Evolutionary conservation across 78 protist species (phyloP), one percentile per base, ranked within the genome.

Genomic region (Trichosphaerium sp.): DNA sequence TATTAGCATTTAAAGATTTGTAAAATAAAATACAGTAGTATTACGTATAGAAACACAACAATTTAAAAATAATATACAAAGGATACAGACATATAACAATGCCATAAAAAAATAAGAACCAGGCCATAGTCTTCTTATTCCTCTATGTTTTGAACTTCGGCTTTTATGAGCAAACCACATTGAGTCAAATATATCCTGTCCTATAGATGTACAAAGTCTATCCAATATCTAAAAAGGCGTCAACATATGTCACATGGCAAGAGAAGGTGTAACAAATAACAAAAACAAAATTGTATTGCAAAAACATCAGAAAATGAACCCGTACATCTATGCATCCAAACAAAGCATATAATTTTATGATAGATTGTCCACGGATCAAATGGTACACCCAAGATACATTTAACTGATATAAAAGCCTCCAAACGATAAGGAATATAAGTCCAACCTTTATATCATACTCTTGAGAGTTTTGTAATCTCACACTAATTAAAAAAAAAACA

Each of bases 331-430:
- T n/a, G n/a, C n/a, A n/a, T n/a, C n/a, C n/a, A n/a, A n/a, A n/a
- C n/a, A n/a, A n/a, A n/a, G n/a, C 91, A 62, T 92, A 92, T 31
- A 92, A 74, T 71, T 89, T 88, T 71, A 92, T 61, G n/a, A 65
- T 48, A n/a, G 80, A 58, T 69, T 92, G 92, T 4, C 88, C 90
- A 0, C 89, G 44, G 26, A 90, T 74, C 52, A n/a, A 21, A 70
- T 90, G 95, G 74, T 90, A 89, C 6, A 80, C 39, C 54, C 66
- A 43, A 1, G 92, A 82, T 42, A 78, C 65, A 25, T 82, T 82
- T 21, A 79, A 21, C 11, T 57, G 38, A 39, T 51, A 65, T 31
- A 79, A 39, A 47, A 70, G 41, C 47, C 68, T 49, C 40, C 71
- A 63, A 55, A 72, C 71, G 32, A 52, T 40, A 10, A 25, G 15